phyloP scores from a whole-genome alignment of 192 early-diverging fungal species.

The Backusella parvicylindrica region DNA sequence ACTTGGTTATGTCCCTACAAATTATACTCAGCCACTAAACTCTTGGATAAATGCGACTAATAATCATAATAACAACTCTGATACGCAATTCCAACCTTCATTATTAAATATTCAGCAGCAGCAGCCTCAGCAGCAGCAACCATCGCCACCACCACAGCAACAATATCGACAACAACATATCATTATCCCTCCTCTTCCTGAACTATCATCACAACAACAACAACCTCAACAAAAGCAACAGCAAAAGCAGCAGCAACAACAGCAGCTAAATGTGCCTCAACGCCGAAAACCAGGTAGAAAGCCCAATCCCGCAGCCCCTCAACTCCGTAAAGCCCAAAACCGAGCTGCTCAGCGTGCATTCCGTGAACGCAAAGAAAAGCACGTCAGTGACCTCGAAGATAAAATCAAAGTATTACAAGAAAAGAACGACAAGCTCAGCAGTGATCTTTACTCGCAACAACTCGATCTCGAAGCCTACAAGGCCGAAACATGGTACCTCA shows the following conservation, averaged over 20 bases:
- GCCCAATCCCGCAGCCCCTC: conserved; percentile 57
- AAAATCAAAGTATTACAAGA: conserved; percentile 65
- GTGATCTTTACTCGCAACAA: conserved; percentile 33
- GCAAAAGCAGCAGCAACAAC: neutral
- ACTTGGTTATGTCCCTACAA: neutral
- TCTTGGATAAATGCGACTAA: neutral
- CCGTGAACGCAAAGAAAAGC: conserved; percentile 79
- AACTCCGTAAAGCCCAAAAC: conserved; percentile 72
- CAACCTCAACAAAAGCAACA: conserved; percentile 3
- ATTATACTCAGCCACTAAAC: neutral
- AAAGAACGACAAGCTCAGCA: conserved; percentile 43
- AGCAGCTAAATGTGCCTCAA: neutral
- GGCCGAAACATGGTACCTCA: conserved; percentile 44
- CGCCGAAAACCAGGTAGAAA: conserved; percentile 58
- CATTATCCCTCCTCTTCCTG: neutral
- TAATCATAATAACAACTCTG: neutral
- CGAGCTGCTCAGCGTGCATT: conserved; percentile 88
- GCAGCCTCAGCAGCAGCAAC: neutral
- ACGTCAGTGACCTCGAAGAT: conserved; percentile 72
- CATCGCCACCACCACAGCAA: conserved; percentile 4
- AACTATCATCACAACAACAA: neutral
- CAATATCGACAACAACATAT: neutral
- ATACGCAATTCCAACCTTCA: neutral
- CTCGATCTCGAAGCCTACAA: conserved; percentile 36
- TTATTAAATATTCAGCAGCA: neutral